phyloP scores from a whole-genome alignment of 2,329 filamentous ascomycete genomes.

The Fusarium torulosum region DNA sequence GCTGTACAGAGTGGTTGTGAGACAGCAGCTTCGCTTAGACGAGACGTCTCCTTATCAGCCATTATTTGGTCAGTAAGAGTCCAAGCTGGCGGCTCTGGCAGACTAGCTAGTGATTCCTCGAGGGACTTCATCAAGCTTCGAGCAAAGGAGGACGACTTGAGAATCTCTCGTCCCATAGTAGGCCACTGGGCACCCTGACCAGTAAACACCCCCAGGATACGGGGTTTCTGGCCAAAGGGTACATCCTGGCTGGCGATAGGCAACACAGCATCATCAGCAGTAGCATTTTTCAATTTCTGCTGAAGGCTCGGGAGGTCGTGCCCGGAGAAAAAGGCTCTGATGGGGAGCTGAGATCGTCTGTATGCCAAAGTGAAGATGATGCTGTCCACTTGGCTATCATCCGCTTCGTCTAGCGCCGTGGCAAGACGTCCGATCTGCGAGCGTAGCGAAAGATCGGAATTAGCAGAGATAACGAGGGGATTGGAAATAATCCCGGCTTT shows the following conservation, averaged over 20 bases:
- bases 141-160: conserved; percentile 30
- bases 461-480: not conserved
- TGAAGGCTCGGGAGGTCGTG: not conserved
- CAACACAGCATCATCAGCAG: not conserved
- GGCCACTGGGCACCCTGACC: conserved; percentile 54
- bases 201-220: conserved; percentile 50
- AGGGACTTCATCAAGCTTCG: conserved; percentile 14
- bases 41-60: not conserved
- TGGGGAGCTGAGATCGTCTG: not conserved
- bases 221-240: not conserved
- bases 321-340: not conserved
- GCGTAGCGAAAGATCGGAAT: not conserved
- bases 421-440: not conserved
- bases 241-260: not conserved
- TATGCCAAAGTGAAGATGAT: conserved; percentile 1
- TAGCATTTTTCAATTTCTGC: not conserved
- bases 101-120: conserved; percentile 35
- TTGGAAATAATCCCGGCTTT: not conserved
- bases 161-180: conserved; percentile 49
- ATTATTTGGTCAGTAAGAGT: conserved; percentile 11
- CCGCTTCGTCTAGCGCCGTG: not conserved
- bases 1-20: conserved; percentile 52
- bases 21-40: conserved; percentile 43
- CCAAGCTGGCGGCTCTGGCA: conserved; percentile 46
- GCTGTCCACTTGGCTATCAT: not conserved